These are phyloP conservation scores for Urostyla sp. DNA, from an alignment of 73 alveolate genomes.

Conservation along the genomic window DNA sequence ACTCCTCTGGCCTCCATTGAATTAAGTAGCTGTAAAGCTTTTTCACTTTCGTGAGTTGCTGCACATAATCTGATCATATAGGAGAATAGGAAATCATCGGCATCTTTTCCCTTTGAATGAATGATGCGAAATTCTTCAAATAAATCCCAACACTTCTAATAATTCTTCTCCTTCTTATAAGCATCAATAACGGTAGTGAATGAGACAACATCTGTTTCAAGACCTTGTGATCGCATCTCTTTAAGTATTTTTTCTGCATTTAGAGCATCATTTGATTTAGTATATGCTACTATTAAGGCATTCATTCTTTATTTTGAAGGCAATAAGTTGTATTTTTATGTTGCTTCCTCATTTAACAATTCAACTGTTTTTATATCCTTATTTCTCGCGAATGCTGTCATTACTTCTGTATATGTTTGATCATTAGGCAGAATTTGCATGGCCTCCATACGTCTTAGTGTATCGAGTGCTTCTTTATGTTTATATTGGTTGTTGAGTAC, in stretches of 20 bases:
- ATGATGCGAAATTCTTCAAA: slow-evolving; percentile 55
- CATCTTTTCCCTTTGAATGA: slow-evolving; percentile 19
- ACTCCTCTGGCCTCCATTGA: slow-evolving; percentile 67
- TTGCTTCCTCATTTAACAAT: slow-evolving; percentile 37
- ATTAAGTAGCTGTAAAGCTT: slow-evolving; percentile 65
- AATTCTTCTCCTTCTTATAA: slow-evolving; percentile 59
- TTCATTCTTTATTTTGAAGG: slow-evolving; percentile 52
- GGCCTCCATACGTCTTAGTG: slow-evolving; percentile 24
- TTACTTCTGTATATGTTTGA: slow-evolving; percentile 40
- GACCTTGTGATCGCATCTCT: slow-evolving; percentile 71
- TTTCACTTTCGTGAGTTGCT: slow-evolving; percentile 81
- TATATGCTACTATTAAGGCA: slow-evolving; percentile 70
- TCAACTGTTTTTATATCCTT: slow-evolving; percentile 60
- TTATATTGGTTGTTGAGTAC: slow-evolving; percentile 53
- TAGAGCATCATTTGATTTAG: slow-evolving; percentile 63
- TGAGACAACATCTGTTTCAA: slow-evolving; percentile 70
- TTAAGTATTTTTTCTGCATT: slow-evolving; percentile 71
- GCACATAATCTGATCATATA: slow-evolving; percentile 84
- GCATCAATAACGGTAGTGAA: slow-evolving; percentile 84
- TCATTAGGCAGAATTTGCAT: slow-evolving; percentile 50
- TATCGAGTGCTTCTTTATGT: slow-evolving; percentile 45
- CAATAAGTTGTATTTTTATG: background rate
- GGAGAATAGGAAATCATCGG: slow-evolving; percentile 66
- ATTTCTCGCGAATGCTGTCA: slow-evolving; percentile 60
- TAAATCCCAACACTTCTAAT: slow-evolving; percentile 78